Base-by-base conservation (phyloP, 306 rosid genomes). In the Morella rubra region DNA sequence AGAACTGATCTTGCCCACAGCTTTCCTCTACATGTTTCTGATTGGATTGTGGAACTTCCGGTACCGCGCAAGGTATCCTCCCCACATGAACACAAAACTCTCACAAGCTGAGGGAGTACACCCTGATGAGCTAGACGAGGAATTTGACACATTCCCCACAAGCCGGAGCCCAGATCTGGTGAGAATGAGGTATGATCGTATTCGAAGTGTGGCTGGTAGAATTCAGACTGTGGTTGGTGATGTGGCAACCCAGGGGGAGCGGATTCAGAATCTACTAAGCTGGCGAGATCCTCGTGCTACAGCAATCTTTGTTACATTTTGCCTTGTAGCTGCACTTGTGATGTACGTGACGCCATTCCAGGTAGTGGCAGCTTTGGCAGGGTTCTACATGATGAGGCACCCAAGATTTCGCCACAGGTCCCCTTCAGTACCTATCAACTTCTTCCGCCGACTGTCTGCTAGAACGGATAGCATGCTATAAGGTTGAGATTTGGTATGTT, bases 281-380 rank as follows among this genome's bases (percentile, higher is more conserved):
- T 87, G 91, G 87, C 73, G 87, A 13, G 86, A 87, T 45, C 91
- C 89, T 0, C 83, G 86, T 3, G 89, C 91, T 9, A 80, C 91
- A 0, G 85, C 87, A 52, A 78, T 87, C 27, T 85, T 82, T 15
- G 72, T 87, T 19, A 81, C 79, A 7, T 73, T 81, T 41, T 87
- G 91, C 75, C 85, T 82, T 15, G 19, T 77, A 45, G 72, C 77
- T 22, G 89, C 87, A 8, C 40, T 85, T 68, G 84, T 80, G 19
- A 5, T 83, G 40, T 85, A 87, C 27, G 82, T 87, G 22, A 83
- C 89, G 16, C 89, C 89, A 3, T 83, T 85, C 67, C 91, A 85
- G 73, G 72, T 24, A 16, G 66, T 81, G 69, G 85, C 85, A 1
- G 89, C 84, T 45, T 73, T 87, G 56, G 74, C 76, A 0, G 89